Conservation (phyloP, 257 asterid species). For the Cynanchum wilfordii region DNA sequence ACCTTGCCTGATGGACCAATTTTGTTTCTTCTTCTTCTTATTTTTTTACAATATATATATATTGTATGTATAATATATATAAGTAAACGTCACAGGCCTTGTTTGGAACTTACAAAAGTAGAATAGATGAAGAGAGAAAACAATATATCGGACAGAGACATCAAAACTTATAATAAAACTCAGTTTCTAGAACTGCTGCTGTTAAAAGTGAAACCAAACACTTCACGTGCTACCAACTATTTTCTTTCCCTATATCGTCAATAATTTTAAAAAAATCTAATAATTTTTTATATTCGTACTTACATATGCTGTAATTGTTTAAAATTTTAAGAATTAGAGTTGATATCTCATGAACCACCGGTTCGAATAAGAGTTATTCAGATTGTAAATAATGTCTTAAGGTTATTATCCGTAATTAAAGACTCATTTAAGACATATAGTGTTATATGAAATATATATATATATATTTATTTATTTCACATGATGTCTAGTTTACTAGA, state of each 20-base stretch:
- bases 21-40: neutral
- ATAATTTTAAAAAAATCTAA: no score
- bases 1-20: constrained; percentile 1
- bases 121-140: neutral
- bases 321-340: no score
- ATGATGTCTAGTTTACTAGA: neutral
- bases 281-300: no score
- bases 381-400: no score
- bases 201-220: constrained; percentile 16
- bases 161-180: neutral
- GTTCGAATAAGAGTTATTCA: no score
- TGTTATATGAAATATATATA: no score
- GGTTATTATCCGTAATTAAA: no score
- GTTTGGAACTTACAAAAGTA: constrained; percentile 5
- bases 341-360: neutral
- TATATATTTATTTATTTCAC: no score
- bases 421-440: no score
- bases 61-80: no score
- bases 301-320: no score
- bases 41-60: neutral
- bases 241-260: neutral
- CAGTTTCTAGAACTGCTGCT: constrained; percentile 14
- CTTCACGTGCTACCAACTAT: neutral
- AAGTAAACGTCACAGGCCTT: neutral
- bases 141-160: constrained; percentile 2